Percentiles rank a stretch among this genome's conserved stretches.
These are phyloP conservation scores for Tylopilus intermedius DNA, from an alignment of 768 basidiomycete genomes.

Conservation along the genomic window DNA sequence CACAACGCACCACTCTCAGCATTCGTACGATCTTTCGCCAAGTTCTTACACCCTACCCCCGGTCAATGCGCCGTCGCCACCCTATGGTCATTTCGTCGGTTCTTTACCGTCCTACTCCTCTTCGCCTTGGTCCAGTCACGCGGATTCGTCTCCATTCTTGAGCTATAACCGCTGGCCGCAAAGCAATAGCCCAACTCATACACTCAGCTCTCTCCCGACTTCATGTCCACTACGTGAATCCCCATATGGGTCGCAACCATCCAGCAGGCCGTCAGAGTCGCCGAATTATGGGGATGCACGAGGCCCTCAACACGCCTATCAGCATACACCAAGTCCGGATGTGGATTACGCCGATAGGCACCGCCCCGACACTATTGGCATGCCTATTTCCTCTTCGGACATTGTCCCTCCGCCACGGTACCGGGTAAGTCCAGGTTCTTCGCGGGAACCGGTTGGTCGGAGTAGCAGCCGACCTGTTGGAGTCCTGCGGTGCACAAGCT, in stretches of 20 bases:
- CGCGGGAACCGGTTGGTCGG: slow-evolving; percentile 44
- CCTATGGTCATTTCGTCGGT: slow-evolving; percentile 24
- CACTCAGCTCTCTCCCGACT: slow-evolving; percentile 21
- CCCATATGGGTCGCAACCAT: slow-evolving; percentile 22
- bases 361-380: slow-evolving; percentile 28
- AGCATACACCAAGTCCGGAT: slow-evolving; percentile 35
- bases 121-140: slow-evolving; percentile 23
- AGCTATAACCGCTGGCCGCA: slow-evolving; percentile 30
- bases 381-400: slow-evolving; percentile 32
- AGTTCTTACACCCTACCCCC: slow-evolving; percentile 30
- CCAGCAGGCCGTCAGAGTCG: slow-evolving; percentile 40
- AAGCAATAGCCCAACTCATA: slow-evolving; percentile 25
- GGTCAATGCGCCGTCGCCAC: slow-evolving; percentile 25
- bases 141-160: slow-evolving; percentile 28
- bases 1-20: slow-evolving; percentile 21
- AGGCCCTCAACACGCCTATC: slow-evolving; percentile 34
- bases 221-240: slow-evolving; percentile 29
- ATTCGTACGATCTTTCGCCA: slow-evolving; percentile 27
- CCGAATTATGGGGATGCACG: slow-evolving; percentile 26
- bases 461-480: slow-evolving; percentile 65
- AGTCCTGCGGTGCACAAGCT: slow-evolving; percentile 69
- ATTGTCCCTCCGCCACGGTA: slow-evolving; percentile 55
- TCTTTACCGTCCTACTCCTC: slow-evolving; percentile 28
- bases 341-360: slow-evolving; percentile 35
- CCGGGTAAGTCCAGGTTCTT: slow-evolving; percentile 48